Conservation (phyloP, 768 basidiomycete species). For the Tricholoma saponaceum region DNA sequence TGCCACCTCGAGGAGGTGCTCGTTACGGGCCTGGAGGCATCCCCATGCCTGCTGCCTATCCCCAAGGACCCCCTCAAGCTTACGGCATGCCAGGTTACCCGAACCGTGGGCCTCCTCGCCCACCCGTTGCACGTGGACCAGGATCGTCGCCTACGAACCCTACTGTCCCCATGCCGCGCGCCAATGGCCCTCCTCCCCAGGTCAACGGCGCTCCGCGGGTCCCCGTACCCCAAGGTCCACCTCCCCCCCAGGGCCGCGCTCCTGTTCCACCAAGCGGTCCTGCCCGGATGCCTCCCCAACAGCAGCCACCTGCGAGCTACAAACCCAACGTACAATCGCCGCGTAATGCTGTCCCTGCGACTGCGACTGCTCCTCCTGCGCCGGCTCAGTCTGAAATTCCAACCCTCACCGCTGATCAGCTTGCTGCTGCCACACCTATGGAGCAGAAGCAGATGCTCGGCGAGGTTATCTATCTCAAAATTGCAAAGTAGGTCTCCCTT, state of each 20-base stretch:
- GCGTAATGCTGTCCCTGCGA: conserved; percentile 30
- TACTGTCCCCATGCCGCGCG: conserved; percentile 61
- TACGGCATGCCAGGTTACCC: conserved; percentile 72
- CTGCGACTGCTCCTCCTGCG: conserved; percentile 34
- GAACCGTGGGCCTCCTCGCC: conserved; percentile 55
- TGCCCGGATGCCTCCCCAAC: conserved; percentile 25
- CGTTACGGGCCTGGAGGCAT: conserved; percentile 44
- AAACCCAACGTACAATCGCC: conserved; percentile 22
- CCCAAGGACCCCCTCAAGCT: conserved; percentile 62
- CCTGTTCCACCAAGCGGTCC: conserved; percentile 41
- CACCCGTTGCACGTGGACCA: conserved; percentile 62
- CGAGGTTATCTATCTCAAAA: conserved; percentile 93
- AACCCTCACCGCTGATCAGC: conserved; percentile 43
- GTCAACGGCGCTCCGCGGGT: conserved; percentile 52
- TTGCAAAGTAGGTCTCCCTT: conserved; percentile 57
- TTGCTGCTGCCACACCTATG: conserved; percentile 58
- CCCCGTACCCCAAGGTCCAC: conserved; percentile 41
- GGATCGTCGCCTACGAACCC: conserved; percentile 66
- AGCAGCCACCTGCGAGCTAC: conserved; percentile 26
- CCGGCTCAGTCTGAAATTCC: conserved; percentile 29
- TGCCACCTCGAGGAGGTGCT: conserved; percentile 73
- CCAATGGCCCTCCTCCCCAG: conserved; percentile 49
- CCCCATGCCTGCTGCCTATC: conserved; percentile 71
- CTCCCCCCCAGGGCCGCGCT: conserved; percentile 37
- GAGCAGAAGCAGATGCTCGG: conserved; percentile 99